Base-by-base conservation (phyloP, 2,329 filamentous ascomycete genomes). In the Stagonosporopsis vannaccii region DNA sequence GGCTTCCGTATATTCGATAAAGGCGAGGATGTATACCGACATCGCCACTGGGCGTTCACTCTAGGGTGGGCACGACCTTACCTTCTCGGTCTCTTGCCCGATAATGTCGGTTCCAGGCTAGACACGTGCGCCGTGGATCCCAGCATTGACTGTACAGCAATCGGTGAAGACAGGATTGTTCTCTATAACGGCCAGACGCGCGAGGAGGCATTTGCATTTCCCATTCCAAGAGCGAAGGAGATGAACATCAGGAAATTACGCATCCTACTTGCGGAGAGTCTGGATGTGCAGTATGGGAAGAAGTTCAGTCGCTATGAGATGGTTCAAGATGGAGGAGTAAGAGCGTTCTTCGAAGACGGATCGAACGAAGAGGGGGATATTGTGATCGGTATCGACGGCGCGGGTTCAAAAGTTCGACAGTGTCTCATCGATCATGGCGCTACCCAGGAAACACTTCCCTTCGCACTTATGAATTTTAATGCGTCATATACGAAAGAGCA, bases 241-340 rank as follows among this genome's bases (percentile, higher is more conserved):
- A 72, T 72, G 56, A 72, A 72, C 39, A 72, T 72, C 6, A 69
- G 75, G 13, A 75, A 76, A 46, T 62, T 80, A 28, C 75, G 78
- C 4, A 58, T 66, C 5, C 56, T 79, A 5, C 61, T 77, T 20
- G 66, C 70, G 1, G 65, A 76, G 46, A 73, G 64, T 2, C 44
- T 79, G 2, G 66, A 77, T 49, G 70, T 80, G 4, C 50, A 67
- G 1, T 71, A 70, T 35, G 49, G 61, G 11, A 69, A 63, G 44
- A 62, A 33, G 19, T 69, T 70, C 35, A 43, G 51, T 6, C 54
- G 53, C 11, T 71, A 59, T 8, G 62, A 67, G n/a, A 25, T 56
- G 0, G 32, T 46, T 0, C n/a, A 59, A 11, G 69, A 65, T 26
- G 69, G 68, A 3, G 69, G 70, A 1, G 64, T 73, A 4, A 64